phyloP scores from a whole-genome alignment of 2,329 filamentous ascomycete genomes.

The Fusarium illudens region DNA sequence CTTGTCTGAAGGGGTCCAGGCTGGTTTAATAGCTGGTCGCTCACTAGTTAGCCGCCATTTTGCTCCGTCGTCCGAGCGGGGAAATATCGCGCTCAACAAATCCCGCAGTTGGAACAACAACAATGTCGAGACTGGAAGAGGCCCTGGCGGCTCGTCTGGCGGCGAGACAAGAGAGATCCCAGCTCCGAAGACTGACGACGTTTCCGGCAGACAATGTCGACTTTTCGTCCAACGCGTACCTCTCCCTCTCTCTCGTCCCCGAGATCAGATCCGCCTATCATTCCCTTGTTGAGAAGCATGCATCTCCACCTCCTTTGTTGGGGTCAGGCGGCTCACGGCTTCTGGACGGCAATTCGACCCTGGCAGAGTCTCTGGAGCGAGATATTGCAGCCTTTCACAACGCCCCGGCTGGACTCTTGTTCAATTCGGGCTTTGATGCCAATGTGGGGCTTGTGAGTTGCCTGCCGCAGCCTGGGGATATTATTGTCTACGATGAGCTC shows the following conservation, averaged over 20 bases:
- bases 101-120: slow-evolving; percentile 7
- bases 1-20: neutral
- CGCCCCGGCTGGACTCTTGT: slow-evolving; percentile 57
- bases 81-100: slow-evolving; percentile 27
- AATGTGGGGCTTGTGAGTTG: slow-evolving; percentile 70
- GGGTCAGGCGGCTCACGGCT: slow-evolving; percentile 64
- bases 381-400: slow-evolving; percentile 59
- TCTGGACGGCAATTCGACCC: slow-evolving; percentile 59
- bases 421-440: slow-evolving; percentile 71
- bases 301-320: slow-evolving; percentile 41
- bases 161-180: slow-evolving; percentile 45
- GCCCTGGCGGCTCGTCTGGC: slow-evolving; percentile 40
- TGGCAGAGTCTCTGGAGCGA: slow-evolving; percentile 56
- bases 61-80: slow-evolving; percentile 1
- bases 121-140: slow-evolving; percentile 41
- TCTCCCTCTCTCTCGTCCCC: slow-evolving; percentile 70
- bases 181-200: slow-evolving; percentile 58
- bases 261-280: slow-evolving; percentile 72
- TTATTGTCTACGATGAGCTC: slow-evolving; percentile 76
- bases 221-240: slow-evolving; percentile 82
- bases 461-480: slow-evolving; percentile 66
- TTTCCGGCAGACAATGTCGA: slow-evolving; percentile 75
- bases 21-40: slow-evolving; percentile 18
- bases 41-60: slow-evolving; percentile 1
- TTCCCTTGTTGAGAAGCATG: slow-evolving; percentile 41